Conservation (phyloP, 805 yeast species). For the Hanseniaspora vineae region DNA sequence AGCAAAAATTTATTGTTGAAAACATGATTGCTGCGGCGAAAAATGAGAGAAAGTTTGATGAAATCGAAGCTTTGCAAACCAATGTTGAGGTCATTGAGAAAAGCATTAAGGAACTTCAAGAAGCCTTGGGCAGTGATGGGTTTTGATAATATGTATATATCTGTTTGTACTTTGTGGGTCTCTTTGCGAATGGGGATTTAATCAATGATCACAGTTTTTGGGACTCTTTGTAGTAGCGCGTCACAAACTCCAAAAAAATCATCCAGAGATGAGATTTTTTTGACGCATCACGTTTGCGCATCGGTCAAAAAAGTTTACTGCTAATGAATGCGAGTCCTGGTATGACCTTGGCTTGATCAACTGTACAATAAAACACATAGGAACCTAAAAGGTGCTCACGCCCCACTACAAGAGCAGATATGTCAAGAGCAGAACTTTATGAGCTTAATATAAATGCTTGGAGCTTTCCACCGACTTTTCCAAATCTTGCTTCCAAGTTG, state of each 20-base stretch:
- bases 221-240: too few species aligned
- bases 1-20: constrained; percentile 63
- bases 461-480: constrained; percentile 32
- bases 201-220: too few species aligned
- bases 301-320: too few species aligned
- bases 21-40: constrained; percentile 51
- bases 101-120: constrained; percentile 35
- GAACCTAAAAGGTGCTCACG: too few species aligned
- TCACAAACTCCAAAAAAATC: too few species aligned
- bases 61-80: constrained; percentile 43
- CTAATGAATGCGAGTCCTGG: too few species aligned
- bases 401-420: background rate
- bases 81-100: constrained; percentile 44
- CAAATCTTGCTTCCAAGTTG: constrained; percentile 24
- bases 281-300: too few species aligned
- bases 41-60: constrained; percentile 64
- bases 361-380: too few species aligned
- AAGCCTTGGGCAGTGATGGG: constrained; percentile 44
- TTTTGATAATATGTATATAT: constrained; percentile 8
- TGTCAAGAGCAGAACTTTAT: constrained; percentile 20
- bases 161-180: background rate
- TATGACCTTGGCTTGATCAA: too few species aligned
- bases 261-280: too few species aligned
- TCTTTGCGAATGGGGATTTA: too few species aligned
- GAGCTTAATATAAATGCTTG: constrained; percentile 38